These are phyloP conservation scores for Prunus fruticosa DNA, from an alignment of 306 rosid species.

Conservation along the genomic window DNA sequence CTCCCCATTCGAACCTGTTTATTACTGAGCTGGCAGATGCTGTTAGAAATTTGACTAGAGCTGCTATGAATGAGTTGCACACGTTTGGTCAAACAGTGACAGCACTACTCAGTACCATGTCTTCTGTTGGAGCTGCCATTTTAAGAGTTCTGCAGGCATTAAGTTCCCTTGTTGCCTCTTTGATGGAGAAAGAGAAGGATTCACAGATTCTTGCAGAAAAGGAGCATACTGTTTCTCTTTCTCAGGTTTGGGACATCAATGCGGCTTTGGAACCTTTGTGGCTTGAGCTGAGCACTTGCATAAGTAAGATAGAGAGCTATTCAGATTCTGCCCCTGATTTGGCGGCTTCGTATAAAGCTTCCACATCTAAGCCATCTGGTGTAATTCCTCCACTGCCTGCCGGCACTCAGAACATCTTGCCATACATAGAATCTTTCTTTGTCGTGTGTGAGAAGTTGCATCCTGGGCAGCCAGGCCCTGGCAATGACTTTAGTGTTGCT, in stretches of 20 bases:
- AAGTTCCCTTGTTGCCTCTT: constrained; percentile 73
- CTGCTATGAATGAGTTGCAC: constrained; percentile 78
- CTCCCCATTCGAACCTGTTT: constrained; percentile 77
- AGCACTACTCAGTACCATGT: constrained; percentile 76
- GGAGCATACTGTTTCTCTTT: constrained; percentile 47
- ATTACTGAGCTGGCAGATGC: constrained; percentile 79
- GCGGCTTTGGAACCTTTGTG: constrained; percentile 89
- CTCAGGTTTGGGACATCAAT: constrained; percentile 74
- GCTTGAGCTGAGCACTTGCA: constrained; percentile 87
- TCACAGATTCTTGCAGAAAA: constrained; percentile 35
- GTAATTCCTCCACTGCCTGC: constrained; percentile 78
- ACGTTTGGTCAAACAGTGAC: constrained; percentile 69
- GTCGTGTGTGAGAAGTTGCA: constrained; percentile 94
- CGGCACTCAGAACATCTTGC: constrained; percentile 88
- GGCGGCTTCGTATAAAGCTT: constrained; percentile 44
- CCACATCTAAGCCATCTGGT: constrained; percentile 68
- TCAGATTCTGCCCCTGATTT: constrained; percentile 66
- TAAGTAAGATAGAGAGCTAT: constrained; percentile 85
- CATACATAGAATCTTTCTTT: constrained; percentile 92
- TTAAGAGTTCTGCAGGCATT: constrained; percentile 94
- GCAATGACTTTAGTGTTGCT: constrained; percentile 53
- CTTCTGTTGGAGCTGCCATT: constrained; percentile 91
- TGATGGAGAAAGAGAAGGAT: constrained; percentile 60
- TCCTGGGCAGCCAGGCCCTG: constrained; percentile 72
- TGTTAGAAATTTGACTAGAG: constrained; percentile 70